phyloP scores from a whole-genome alignment of 192 early-diverging fungal genomes.

The Entomortierella parvispora region DNA sequence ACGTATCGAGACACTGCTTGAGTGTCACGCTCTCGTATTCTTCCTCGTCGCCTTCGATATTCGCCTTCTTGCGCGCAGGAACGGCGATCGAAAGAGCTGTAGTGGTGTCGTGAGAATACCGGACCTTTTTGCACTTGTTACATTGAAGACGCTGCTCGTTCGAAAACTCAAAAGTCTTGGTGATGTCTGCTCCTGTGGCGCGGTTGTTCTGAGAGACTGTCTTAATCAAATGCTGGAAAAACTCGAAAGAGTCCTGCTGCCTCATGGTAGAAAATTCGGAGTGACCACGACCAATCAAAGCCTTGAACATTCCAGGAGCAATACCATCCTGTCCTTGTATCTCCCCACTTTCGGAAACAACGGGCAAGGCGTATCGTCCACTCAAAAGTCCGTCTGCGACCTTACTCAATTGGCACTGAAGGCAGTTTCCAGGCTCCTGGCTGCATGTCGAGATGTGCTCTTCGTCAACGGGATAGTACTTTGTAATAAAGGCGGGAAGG shows the following conservation, averaged over 20 bases:
- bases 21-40: slow-evolving; percentile 67
- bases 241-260: slow-evolving; percentile 98
- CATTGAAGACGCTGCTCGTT: slow-evolving; percentile 91
- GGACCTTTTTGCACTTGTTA: slow-evolving; percentile 81
- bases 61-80: slow-evolving; percentile 65
- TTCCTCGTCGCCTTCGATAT: slow-evolving; percentile 31
- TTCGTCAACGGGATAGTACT: slow-evolving; percentile 55
- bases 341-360: slow-evolving; percentile 54
- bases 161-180: slow-evolving; percentile 79
- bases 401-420: slow-evolving; percentile 93
- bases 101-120: slow-evolving; percentile 69
- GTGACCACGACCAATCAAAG: slow-evolving; percentile 86
- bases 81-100: slow-evolving; percentile 74
- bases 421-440: slow-evolving; percentile 75
- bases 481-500: slow-evolving; percentile 78
- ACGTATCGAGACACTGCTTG: slow-evolving; percentile 72
- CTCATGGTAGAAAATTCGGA: slow-evolving; percentile 97
- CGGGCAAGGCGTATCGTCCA: slow-evolving; percentile 83
- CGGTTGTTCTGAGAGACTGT: slow-evolving; percentile 84
- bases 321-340: slow-evolving; percentile 81
- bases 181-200: slow-evolving; percentile 72
- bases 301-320: slow-evolving; percentile 92
- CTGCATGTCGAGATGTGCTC: slow-evolving; percentile 64
- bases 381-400: slow-evolving; percentile 90
- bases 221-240: slow-evolving; percentile 82